Evolutionary conservation across 2,329 filamentous ascomycete species (phyloP), one percentile per base, ranked within the genome.

Genomic region (Aspergillus arachidicola): DNA sequence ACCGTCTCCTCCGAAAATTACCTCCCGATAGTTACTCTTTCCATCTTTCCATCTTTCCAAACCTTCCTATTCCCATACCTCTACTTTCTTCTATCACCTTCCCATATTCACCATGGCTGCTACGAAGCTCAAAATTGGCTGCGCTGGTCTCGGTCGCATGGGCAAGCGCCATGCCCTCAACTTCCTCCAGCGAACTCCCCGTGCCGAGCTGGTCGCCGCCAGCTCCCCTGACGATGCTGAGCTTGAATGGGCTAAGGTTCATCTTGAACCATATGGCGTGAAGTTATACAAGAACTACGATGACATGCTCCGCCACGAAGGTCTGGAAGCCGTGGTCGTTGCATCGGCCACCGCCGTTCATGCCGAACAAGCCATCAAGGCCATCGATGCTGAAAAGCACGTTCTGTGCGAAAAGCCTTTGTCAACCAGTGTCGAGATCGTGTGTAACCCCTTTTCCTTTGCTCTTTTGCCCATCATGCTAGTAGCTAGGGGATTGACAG

Each of bases 401-500:
- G 84, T 87, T 3, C 77, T 87, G 26, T 87, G 85, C 71, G 85
- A 87, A 76, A 87, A 81, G 65, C 79, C 79, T 1, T 64, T 81
- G 36, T 84, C 82, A 50, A 90, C 86, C 0, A 85, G 80, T 61
- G 79, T 87, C 19, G 85, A 88, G 66, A 79, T 87, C 57, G 86
- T 88, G 76, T 70, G 83, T 57, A 41, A 41, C 6, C 4, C 16
- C 36, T 41, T 45, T 12, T 23, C 14, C 19, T 21, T 32, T 38
- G 12, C 45, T 54, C 26, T 38, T 26, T 28, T n/a, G 10, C 28
- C 16, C 12, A 41, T 34, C 5, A 28, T 12, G 5, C 11, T 12
- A 21, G 16, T 32, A 21, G 7, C 10, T 36, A 34, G 28, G n/a
- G 21, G 6, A 30, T 50, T 59, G 46, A 57, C 50, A 28, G 28